Evolutionary conservation across 768 basidiomycete genomes (phyloP).

Genomic region (Pholiota molesta): DNA sequence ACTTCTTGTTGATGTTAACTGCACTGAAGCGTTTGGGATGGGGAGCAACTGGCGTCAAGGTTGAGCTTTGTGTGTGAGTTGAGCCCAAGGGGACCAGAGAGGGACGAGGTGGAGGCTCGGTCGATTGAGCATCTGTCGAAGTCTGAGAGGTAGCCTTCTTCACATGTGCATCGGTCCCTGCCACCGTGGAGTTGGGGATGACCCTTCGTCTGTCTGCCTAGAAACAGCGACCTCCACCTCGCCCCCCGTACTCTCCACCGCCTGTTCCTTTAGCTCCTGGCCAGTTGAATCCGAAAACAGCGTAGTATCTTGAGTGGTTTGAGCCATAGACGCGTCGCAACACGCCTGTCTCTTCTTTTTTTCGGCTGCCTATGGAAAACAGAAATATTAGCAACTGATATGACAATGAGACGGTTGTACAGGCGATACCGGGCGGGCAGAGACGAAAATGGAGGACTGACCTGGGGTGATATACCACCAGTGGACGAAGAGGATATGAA

Average conservation of each 20-base stretch:
- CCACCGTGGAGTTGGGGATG: constrained; percentile 25
- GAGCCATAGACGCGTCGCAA: constrained; percentile 82
- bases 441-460: constrained; percentile 23
- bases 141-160: constrained; percentile 27
- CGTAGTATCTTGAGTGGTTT: constrained; percentile 53
- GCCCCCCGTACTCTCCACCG: constrained; percentile 29
- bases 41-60: constrained; percentile 39
- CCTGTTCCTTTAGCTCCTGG: constrained; percentile 38
- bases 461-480: constrained; percentile 44
- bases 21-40: constrained; percentile 87
- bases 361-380: constrained; percentile 33
- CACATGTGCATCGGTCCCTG: constrained; percentile 20
- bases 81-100: constrained; percentile 51
- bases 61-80: constrained; percentile 31
- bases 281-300: constrained; percentile 47
- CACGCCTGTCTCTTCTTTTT: constrained; percentile 53
- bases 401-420: constrained; percentile 6
- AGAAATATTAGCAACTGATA: constrained; percentile 15
- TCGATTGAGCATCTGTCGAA: constrained; percentile 30
- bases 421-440: background rate
- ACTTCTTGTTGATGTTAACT: constrained; percentile 95
- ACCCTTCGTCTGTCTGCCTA: constrained; percentile 21
- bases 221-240: constrained; percentile 24
- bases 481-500: constrained; percentile 34
- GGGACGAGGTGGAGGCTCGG: constrained; percentile 38